Conservation (phyloP, 345 rosid species). For the Noccaea bulbosa region DNA sequence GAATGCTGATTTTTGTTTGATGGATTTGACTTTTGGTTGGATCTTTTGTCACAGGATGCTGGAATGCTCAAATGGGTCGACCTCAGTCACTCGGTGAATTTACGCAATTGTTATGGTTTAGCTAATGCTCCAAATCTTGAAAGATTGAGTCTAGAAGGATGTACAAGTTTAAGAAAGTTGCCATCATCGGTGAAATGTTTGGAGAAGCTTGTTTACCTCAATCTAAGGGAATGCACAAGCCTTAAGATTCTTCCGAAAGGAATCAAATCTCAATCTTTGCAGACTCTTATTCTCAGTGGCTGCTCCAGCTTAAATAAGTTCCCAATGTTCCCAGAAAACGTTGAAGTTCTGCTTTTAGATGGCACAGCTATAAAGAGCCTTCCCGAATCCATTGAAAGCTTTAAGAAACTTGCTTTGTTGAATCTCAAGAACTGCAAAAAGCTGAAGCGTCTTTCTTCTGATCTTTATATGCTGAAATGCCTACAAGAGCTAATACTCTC, state of each 20-base stretch:
- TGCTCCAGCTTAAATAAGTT: conserved; percentile 43
- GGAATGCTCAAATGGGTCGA: conserved; percentile 40
- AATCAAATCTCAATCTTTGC: conserved; percentile 13
- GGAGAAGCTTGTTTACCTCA: conserved; percentile 39
- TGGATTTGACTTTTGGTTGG: background rate
- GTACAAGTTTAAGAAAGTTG: conserved; percentile 39
- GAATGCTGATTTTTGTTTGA: background rate
- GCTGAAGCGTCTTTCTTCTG: conserved; percentile 38
- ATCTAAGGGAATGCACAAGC: conserved; percentile 38
- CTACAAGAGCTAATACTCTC: conserved; percentile 38
- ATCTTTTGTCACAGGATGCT: conserved; percentile 35
- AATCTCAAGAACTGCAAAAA: conserved; percentile 35
- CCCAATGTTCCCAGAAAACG: conserved; percentile 36
- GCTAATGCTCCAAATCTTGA: conserved; percentile 43
- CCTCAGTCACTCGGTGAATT: conserved; percentile 30
- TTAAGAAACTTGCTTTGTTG: conserved; percentile 30
- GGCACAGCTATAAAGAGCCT: conserved; percentile 42
- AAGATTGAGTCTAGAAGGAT: conserved; percentile 37
- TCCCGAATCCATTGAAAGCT: conserved; percentile 33
- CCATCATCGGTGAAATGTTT: conserved; percentile 32
- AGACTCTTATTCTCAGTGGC: conserved; percentile 40
- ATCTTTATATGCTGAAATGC: conserved; percentile 33
- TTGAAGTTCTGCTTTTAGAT: conserved; percentile 36
- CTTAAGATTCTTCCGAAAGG: conserved; percentile 35
- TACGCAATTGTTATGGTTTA: conserved; percentile 35